A percentile compares a stretch with the other conserved stretches of the same genome.
Conservation (phyloP, 768 basidiomycete species). For the Pulveroboletus ravenelii region DNA sequence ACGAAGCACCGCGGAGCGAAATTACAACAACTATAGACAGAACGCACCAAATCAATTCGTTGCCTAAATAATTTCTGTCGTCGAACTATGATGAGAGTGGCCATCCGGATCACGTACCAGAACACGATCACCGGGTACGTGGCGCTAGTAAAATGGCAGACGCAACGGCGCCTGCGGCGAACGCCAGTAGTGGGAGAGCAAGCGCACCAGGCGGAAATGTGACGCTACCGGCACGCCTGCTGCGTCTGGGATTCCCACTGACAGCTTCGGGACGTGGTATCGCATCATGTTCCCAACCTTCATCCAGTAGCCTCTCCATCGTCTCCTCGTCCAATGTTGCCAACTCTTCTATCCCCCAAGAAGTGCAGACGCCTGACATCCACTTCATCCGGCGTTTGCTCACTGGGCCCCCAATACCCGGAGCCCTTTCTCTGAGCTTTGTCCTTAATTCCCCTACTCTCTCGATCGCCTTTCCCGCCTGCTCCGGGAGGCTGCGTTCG, state of each 20-base stretch:
- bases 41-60: not conserved
- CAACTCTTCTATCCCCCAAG: constrained; percentile 83
- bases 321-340: constrained; percentile 58
- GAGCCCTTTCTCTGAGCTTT: constrained; percentile 72
- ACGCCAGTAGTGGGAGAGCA: constrained; percentile 34
- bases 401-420: constrained; percentile 74
- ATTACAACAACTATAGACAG: not conserved
- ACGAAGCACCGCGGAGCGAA: not conserved
- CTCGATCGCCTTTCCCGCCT: constrained; percentile 73
- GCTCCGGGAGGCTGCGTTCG: constrained; percentile 60
- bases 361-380: constrained; percentile 85
- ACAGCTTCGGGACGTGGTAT: constrained; percentile 45
- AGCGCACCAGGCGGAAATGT: constrained; percentile 9
- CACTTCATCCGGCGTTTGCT: constrained; percentile 84
- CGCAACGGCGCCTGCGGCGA: constrained; percentile 41
- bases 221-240: constrained; percentile 1
- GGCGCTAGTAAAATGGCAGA: constrained; percentile 30
- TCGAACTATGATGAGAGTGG: not conserved
- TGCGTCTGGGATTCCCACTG: constrained; percentile 24
- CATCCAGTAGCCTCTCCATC: constrained; percentile 64
- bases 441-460: constrained; percentile 72
- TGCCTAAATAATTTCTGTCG: constrained; percentile 2
- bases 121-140: constrained; percentile 29
- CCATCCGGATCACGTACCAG: constrained; percentile 7
- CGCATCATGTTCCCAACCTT: constrained; percentile 76